Evolutionary conservation across 2,329 filamentous ascomycete species (phyloP).

Genomic region (Didymellaceae sp.): DNA sequence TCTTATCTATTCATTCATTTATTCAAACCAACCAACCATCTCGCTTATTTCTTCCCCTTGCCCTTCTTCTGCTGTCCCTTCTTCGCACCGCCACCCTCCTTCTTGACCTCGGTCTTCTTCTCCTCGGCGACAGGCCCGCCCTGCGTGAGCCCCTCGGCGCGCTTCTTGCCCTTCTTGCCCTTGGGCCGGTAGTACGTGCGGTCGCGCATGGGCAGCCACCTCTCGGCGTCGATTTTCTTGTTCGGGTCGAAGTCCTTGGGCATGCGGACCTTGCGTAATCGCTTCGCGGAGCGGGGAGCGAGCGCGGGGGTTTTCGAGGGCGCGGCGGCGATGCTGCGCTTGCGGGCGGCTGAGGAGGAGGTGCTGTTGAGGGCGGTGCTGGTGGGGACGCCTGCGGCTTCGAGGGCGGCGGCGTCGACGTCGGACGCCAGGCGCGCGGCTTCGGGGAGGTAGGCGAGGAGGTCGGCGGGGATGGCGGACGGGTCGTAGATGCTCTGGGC

Average conservation of each 20-base stretch:
- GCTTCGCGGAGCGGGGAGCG: constrained; percentile 63
- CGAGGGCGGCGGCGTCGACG: constrained; percentile 67
- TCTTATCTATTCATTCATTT: too few relatives aligned
- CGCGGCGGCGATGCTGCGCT: constrained; percentile 36
- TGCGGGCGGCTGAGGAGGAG: constrained; percentile 51
- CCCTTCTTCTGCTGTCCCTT: constrained; percentile 47
- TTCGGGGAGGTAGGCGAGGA: constrained; percentile 65
- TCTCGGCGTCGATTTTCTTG: constrained; percentile 85
- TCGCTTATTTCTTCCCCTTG: constrained; percentile 43
- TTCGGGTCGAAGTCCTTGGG: constrained; percentile 77
- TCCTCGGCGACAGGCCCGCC: constrained; percentile 77
- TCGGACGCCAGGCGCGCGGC: constrained; percentile 67
- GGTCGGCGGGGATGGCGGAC: constrained; percentile 59
- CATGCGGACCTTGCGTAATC: constrained; percentile 65
- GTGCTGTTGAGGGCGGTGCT: constrained; percentile 43
- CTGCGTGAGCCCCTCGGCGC: constrained; percentile 73
- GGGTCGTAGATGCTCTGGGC: constrained; percentile 72
- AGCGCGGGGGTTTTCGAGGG: constrained; percentile 51
- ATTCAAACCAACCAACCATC: too few relatives aligned
- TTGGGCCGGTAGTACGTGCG: constrained; percentile 88
- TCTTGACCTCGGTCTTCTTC: constrained; percentile 41
- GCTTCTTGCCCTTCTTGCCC: constrained; percentile 90
- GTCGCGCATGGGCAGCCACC: constrained; percentile 91
- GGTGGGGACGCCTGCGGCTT: constrained; percentile 69
- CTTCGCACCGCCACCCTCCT: constrained; percentile 44